Percentiles rank a stretch among this genome's conserved stretches.
phyloP scores from a whole-genome alignment of 148 eudicot genomes.

The Fallopia convolvulus region DNA sequence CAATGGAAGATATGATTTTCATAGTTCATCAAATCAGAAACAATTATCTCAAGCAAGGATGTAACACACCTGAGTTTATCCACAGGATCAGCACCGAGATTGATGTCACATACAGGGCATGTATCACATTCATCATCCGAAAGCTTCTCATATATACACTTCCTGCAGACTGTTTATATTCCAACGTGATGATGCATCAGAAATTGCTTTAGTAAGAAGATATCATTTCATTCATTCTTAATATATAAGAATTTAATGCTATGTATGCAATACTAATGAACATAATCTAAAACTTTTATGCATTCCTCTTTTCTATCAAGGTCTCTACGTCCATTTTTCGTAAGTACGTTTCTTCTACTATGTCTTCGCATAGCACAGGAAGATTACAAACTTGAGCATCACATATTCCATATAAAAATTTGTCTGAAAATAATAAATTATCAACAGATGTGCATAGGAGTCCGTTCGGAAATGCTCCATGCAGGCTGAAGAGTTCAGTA shows the following conservation, averaged over 20 bases:
- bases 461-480: neutral
- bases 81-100: conserved; percentile 65
- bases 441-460: neutral
- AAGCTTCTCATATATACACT: conserved; percentile 67
- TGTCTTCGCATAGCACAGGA: neutral
- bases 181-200: conserved; percentile 2
- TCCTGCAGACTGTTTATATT: conserved; percentile 62
- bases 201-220: neutral
- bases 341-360: neutral
- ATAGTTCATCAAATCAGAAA: neutral
- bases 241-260: neutral
- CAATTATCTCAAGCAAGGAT: neutral
- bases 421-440: neutral
- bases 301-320: neutral
- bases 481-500: neutral
- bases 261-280: neutral
- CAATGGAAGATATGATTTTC: neutral
- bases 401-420: too few relatives aligned
- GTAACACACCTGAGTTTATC: conserved; percentile 74
- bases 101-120: conserved; percentile 81
- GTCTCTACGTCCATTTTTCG: neutral
- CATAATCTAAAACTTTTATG: neutral
- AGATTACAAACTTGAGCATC: neutral
- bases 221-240: neutral
- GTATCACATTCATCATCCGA: conserved; percentile 71